Evolutionary conservation across 2,329 filamentous ascomycete genomes (phyloP), one percentile per base, ranked within the genome.

Genomic region (Calonectria fujianensis): DNA sequence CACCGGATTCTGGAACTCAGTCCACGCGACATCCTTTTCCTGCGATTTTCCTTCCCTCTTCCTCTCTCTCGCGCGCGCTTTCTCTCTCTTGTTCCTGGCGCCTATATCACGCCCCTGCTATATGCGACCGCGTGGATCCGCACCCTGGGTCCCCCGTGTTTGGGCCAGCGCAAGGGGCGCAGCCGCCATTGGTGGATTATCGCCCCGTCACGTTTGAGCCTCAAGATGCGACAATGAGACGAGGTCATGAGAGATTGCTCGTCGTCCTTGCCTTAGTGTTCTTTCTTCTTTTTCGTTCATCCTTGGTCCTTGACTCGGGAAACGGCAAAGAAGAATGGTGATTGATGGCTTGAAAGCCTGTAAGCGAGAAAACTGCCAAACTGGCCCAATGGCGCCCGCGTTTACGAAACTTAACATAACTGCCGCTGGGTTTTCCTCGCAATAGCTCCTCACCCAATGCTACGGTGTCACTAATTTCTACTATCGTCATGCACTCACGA

Each of bases 1-100:
- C 80, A 81, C 80, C 80, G 80, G 77, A 81, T 80, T 81, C 79
- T 78, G 78, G 81, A 77, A 77, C 80, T 73, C 72, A 75, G 72
- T 51, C 75, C 69, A 75, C 45, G 7, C 11, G 32, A 16, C 29
- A 13, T 3, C 37, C 18, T 35, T 35, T n/a, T 35, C 6, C 37
- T 14, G 24, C 31, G 24, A 24, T 24, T 16, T 39, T 10, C 31
- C 70, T 45, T 68, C 52, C 61, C 45, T 41, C 50, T 50, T 64
- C 18, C 10, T 35, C 32, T 35, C 32, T 35, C 8, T 32, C 31
- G 9, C 31, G 9, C 31, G 9, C 4, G 9, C 31, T 6, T 9
- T 68, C 35, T 29, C 45, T 39, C 24, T 27, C 45, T 59, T 27
- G 45, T 67, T 48, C 65, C n/a, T 18, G 13, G 31, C 37, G 32